Evolutionary conservation across 1,139 yeast species (phyloP), one percentile per base, ranked within the genome.

Genomic region (Scheffersomyces stambukii): DNA sequence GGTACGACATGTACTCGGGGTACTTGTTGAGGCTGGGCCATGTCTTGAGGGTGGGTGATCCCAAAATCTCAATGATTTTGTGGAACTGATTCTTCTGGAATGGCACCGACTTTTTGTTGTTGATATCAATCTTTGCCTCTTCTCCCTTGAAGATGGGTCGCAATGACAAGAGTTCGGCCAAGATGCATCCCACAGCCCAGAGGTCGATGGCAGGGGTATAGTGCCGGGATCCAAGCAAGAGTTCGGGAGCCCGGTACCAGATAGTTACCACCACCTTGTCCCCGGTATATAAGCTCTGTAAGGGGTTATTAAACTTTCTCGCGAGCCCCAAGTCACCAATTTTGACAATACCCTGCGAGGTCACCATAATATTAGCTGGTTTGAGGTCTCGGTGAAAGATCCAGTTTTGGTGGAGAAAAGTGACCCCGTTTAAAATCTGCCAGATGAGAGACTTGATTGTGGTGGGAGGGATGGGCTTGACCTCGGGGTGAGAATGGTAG

Each of bases 251-350:
- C 41, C 98, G 70, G 54, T 91, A 91, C 98, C 98, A 91, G 36
- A 91, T 91, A 0, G 98, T 91, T 7, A 91, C 98, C 31, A 91
- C 98, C 12, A 93, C 96, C 57, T 91, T 91, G 56, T 91, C 98
- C 18, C 97, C 97, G 8, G 93, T 75, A 48, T 84, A 91, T 16
- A 93, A 64, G 24, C 95, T 80, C 50, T 91, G 97, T 22, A 91
- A 55, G 8, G 95, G 95, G 45, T 86, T 85, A 41, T 82, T 81
- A 57, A 89, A 91, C 43, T 85, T 77, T 36, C 98, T 69, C 0
- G 98, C 98, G 23, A 91, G 66, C 1, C 99, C 99, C 44, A 91
- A 69, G 59, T 91, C 98, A 17, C 97, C 99, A 40, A 93, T 88
- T 52, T 91, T 93, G 12, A 91, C 95, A 13, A 79, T 77, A 0